Conservation (phyloP, 805 yeast genomes). For the Candida vartiovaarae region DNA sequence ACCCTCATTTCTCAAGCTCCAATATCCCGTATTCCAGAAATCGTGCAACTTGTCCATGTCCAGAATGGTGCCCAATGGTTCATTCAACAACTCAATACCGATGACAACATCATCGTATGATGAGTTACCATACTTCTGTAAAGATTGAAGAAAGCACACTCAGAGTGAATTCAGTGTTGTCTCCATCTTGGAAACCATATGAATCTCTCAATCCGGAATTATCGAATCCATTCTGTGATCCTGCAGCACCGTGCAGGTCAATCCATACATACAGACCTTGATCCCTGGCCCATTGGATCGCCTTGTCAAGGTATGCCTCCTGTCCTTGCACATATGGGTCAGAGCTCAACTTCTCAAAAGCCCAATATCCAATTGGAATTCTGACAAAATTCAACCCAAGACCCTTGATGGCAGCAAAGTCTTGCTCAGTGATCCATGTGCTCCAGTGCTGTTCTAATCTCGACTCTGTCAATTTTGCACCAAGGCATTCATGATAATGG, state of each 20-base stretch:
- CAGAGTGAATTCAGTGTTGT: conserved; percentile 48
- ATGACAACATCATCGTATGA: conserved; percentile 64
- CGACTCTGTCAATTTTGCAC: conserved; percentile 45
- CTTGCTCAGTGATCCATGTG: conserved; percentile 67
- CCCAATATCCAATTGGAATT: conserved; percentile 96
- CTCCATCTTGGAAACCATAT: conserved; percentile 46
- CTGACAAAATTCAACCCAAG: conserved; percentile 80
- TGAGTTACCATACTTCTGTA: conserved; percentile 53
- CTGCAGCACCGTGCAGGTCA: conserved; percentile 95
- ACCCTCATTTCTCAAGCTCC: conserved; percentile 48
- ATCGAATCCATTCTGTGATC: conserved; percentile 94
- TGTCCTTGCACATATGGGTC: conserved; percentile 92
- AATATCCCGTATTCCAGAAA: conserved; percentile 60
- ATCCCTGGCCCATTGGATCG: conserved; percentile 66
- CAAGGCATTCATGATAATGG: conserved; percentile 54
- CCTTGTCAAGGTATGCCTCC: conserved; percentile 61
- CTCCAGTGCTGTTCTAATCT: conserved; percentile 68
- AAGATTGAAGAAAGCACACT: conserved; percentile 48
- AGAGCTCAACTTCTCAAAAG: conserved; percentile 48
- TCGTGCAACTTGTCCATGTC: conserved; percentile 50
- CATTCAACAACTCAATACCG: conserved; percentile 83
- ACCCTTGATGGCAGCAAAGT: conserved; percentile 50
- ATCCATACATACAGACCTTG: conserved; percentile 74
- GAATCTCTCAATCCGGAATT: conserved; percentile 80
- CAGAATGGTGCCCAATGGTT: conserved; percentile 74